Conservation (phyloP, 345 rosid genomes). For the Syzygium grande region DNA sequence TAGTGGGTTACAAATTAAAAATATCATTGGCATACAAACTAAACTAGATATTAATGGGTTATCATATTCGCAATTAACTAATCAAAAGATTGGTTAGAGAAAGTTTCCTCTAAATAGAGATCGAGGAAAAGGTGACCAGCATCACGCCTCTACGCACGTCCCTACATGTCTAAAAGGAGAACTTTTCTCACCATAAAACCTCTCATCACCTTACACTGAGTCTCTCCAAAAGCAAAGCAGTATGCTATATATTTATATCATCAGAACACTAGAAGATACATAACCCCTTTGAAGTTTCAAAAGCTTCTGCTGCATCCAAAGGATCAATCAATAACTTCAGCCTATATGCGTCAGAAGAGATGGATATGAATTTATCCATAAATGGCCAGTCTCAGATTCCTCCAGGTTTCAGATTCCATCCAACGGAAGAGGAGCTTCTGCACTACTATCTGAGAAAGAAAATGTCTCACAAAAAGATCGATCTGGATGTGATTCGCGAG, state of each 20-base stretch:
- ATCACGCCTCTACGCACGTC: background rate
- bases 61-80: background rate
- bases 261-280: background rate
- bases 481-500: slow-evolving; percentile 94
- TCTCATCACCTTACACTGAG: background rate
- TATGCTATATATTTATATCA: background rate
- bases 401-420: slow-evolving; percentile 98
- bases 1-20: background rate
- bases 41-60: background rate
- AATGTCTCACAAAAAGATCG: slow-evolving; percentile 72
- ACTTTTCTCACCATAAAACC: background rate
- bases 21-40: background rate
- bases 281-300: background rate
- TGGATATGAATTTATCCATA: slow-evolving; percentile 59
- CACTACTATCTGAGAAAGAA: slow-evolving; percentile 91
- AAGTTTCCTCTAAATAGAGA: background rate
- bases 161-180: background rate
- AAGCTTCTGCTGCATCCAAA: background rate
- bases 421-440: slow-evolving; percentile 95
- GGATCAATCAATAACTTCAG: background rate
- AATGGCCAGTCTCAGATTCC: slow-evolving; percentile 96
- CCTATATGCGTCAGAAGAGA: background rate
- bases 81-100: background rate
- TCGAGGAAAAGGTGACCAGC: background rate
- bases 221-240: background rate